Percentiles rank a stretch among this genome's conserved stretches.
phyloP scores from a whole-genome alignment of 352 stramenopile genomes.

The Phytopythium cucurbitacearum region DNA sequence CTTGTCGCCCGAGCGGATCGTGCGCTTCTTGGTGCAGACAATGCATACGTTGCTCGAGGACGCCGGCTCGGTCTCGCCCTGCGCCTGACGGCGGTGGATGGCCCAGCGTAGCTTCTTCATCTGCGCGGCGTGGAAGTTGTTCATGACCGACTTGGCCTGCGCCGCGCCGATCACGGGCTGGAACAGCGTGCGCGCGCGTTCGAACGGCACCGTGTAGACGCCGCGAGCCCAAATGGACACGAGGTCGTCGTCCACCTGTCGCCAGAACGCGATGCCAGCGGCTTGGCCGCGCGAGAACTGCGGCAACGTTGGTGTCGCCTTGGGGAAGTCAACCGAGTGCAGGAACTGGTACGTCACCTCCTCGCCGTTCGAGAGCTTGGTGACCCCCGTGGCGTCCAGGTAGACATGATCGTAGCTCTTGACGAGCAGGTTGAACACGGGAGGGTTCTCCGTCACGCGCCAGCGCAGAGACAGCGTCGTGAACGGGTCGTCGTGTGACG shows the following conservation, averaged over 20 bases:
- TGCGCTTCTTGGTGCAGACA: conserved; percentile 1
- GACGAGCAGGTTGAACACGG: conserved; percentile 19
- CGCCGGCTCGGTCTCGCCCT: not conserved
- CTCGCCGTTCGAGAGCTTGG: conserved; percentile 20
- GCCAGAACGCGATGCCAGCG: conserved; percentile 23
- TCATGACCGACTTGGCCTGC: conserved; percentile 13
- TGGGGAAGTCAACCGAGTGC: conserved; percentile 24
- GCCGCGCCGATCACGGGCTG: conserved; percentile 3
- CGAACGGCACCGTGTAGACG: conserved; percentile 11
- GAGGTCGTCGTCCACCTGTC: conserved; percentile 14
- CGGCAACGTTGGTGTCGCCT: conserved; percentile 16
- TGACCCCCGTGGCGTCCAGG: conserved; percentile 36
- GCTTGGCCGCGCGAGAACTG: conserved; percentile 28
- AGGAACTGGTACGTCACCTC: conserved; percentile 36
- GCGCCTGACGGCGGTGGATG: conserved; percentile 3
- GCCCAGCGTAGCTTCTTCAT: conserved; percentile 30
- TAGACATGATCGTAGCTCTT: conserved; percentile 47
- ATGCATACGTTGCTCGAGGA: not conserved
- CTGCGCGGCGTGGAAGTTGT: conserved; percentile 23
- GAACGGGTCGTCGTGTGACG: conserved; percentile 43
- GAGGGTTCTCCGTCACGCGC: conserved; percentile 24
- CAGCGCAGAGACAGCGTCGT: conserved; percentile 24
- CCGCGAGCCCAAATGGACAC: conserved; percentile 23
- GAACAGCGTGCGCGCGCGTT: conserved; percentile 2
- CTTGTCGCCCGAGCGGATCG: conserved; percentile 13